Conservation (phyloP, 345 rosid genomes). For the Populus deltoides region DNA sequence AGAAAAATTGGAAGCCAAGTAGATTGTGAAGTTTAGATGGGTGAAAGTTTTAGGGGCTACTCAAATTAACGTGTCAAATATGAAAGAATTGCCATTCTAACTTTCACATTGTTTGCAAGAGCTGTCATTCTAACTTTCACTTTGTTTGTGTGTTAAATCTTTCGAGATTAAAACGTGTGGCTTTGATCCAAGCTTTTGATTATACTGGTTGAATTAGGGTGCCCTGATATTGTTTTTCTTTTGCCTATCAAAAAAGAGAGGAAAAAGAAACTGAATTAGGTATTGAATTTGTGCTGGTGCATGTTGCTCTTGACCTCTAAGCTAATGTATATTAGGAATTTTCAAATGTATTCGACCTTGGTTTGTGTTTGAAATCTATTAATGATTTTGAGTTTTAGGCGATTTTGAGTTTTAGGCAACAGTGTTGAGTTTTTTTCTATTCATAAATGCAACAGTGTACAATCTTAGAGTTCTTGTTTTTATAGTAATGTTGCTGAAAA, state of each 20-base stretch:
- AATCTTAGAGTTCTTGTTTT: neutral
- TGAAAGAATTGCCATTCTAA: no score
- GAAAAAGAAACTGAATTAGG: neutral
- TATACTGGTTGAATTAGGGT: neutral
- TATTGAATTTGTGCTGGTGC: neutral
- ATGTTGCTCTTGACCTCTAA: neutral
- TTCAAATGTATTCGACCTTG: neutral
- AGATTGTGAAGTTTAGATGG: neutral
- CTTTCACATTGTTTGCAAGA: neutral
- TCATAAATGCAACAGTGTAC: neutral
- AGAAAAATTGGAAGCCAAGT: neutral
- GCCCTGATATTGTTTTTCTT: neutral
- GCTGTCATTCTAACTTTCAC: neutral
- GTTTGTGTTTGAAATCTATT: neutral
- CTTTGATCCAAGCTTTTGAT: neutral
- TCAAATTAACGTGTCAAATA: neutral
- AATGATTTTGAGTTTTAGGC: neutral
- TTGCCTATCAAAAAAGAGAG: neutral
- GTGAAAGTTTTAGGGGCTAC: neutral
- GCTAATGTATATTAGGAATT: neutral
- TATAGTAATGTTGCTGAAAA: conserved; percentile 1
- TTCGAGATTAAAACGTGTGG: neutral
- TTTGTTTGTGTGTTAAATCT: neutral
- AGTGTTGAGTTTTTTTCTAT: neutral
- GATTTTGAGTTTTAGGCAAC: neutral